Conservation (phyloP, 371 early-diverging fungal genomes). For the Mortierella sp. region DNA sequence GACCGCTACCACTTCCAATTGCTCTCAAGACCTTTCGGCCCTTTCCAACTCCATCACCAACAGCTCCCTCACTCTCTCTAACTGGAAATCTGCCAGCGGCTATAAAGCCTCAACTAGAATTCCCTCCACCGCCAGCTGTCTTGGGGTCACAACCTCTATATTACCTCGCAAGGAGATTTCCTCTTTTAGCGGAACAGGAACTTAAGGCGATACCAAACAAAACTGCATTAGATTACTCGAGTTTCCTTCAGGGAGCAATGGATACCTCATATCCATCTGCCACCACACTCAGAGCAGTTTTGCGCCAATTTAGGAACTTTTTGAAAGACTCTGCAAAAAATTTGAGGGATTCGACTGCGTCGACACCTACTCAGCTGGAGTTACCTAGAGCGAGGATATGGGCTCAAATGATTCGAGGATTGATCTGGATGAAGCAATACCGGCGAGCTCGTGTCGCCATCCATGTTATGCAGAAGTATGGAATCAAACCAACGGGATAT, state of each 20-base stretch:
- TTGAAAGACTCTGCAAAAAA: constrained; percentile 30
- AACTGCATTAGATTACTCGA: constrained; percentile 50
- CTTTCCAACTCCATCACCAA: background rate
- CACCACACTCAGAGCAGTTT: constrained; percentile 37
- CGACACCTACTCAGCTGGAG: constrained; percentile 11
- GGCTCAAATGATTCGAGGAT: constrained; percentile 38
- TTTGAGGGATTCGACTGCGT: background rate
- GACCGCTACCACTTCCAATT: constrained; percentile 37
- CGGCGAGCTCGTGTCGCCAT: constrained; percentile 47
- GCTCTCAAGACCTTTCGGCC: constrained; percentile 22
- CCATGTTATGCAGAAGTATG: constrained; percentile 41
- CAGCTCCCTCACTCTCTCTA: background rate
- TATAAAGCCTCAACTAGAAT: constrained; percentile 4
- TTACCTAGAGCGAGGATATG: constrained; percentile 45
- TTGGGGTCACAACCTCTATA: constrained; percentile 49
- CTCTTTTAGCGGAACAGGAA: constrained; percentile 44
- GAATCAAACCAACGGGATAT: constrained; percentile 48
- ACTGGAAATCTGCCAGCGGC: background rate
- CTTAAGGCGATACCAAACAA: constrained; percentile 31
- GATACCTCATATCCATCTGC: constrained; percentile 42
- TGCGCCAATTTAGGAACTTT: constrained; percentile 51
- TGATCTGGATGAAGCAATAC: constrained; percentile 48
- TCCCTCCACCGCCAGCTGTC: constrained; percentile 44
- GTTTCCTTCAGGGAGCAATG: constrained; percentile 48
- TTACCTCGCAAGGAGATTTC: constrained; percentile 42